These are phyloP conservation scores for Leishmania martiniquensis DNA, from an alignment of 208 protist species.

Conservation along the genomic window DNA sequence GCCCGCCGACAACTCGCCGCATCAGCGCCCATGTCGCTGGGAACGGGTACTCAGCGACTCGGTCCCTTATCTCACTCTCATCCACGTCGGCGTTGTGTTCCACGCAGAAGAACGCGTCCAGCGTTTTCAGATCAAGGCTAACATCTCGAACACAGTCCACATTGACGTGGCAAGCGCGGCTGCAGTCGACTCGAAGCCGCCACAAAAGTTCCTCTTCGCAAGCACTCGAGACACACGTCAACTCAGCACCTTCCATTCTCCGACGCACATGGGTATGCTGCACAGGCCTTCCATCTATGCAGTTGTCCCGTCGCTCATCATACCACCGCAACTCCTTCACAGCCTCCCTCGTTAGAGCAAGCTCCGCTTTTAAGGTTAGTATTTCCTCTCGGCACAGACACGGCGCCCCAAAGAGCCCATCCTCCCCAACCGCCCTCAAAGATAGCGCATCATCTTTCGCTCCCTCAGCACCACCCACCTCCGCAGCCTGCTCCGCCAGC, in stretches of 20 bases:
- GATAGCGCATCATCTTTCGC: too few species aligned
- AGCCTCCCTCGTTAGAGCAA: not conserved
- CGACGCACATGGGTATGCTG: constrained; percentile 15
- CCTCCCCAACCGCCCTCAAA: too few species aligned
- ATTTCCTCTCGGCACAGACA: not conserved
- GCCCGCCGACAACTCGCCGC: constrained; percentile 1
- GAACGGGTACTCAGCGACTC: constrained; percentile 16
- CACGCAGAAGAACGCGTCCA: constrained; percentile 37
- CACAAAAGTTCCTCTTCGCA: constrained; percentile 28
- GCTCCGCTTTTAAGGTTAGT: not conserved
- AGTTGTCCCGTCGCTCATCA: constrained; percentile 16
- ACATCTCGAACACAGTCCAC: constrained; percentile 34
- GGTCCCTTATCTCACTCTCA: constrained; percentile 11
- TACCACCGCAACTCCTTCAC: constrained; percentile 15
- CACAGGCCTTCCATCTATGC: constrained; percentile 1
- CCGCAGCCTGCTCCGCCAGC: not conserved
- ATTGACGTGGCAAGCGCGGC: constrained; percentile 39
- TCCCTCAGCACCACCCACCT: too few species aligned
- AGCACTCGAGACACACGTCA: constrained; percentile 25
- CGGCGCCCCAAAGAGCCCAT: not conserved
- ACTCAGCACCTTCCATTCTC: constrained; percentile 16
- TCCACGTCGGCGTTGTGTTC: constrained; percentile 45
- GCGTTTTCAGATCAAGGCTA: too few species aligned
- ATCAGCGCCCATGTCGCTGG: constrained; percentile 9
- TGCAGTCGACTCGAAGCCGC: constrained; percentile 34